These are phyloP conservation scores for Nidularia sp. DNA, from an alignment of 768 basidiomycete species.

Conservation along the genomic window DNA sequence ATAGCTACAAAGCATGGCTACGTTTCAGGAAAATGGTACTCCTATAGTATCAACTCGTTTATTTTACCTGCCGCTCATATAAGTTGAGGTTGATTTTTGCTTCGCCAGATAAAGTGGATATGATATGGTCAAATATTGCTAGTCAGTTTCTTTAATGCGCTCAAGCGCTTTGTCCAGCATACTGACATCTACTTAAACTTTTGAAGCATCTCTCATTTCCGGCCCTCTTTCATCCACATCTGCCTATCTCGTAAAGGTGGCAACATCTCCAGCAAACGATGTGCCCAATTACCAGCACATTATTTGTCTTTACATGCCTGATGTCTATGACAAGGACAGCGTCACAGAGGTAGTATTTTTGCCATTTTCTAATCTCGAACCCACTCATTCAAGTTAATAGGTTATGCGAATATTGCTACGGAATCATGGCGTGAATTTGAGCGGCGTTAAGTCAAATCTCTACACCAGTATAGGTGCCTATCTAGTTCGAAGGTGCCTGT, in stretches of 20 bases:
- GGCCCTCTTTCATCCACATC: slow-evolving; percentile 59
- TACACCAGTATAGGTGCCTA: slow-evolving; percentile 57
- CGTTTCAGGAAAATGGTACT: slow-evolving; percentile 67
- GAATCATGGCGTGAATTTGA: slow-evolving; percentile 60
- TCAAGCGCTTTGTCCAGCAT: background rate
- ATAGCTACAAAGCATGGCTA: slow-evolving; percentile 53
- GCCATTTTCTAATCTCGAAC: background rate
- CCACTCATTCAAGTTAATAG: slow-evolving; percentile 23
- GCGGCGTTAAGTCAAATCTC: slow-evolving; percentile 68
- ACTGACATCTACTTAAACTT: background rate
- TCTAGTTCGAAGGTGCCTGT: background rate
- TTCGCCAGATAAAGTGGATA: slow-evolving; percentile 55
- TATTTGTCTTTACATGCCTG: slow-evolving; percentile 68
- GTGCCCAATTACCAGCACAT: slow-evolving; percentile 53
- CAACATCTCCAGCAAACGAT: slow-evolving; percentile 52
- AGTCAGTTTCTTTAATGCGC: slow-evolving; percentile 30
- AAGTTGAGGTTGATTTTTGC: slow-evolving; percentile 61
- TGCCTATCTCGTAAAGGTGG: slow-evolving; percentile 59
- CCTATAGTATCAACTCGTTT: background rate
- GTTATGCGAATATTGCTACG: slow-evolving; percentile 67
- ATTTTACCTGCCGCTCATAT: background rate
- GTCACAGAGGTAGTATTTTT: slow-evolving; percentile 44
- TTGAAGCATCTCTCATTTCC: slow-evolving; percentile 55
- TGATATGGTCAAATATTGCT: slow-evolving; percentile 58
- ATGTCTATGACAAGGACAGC: slow-evolving; percentile 62